Evolutionary conservation across 306 rosid species (phyloP).

Genomic region (Vachellia collinsii): DNA sequence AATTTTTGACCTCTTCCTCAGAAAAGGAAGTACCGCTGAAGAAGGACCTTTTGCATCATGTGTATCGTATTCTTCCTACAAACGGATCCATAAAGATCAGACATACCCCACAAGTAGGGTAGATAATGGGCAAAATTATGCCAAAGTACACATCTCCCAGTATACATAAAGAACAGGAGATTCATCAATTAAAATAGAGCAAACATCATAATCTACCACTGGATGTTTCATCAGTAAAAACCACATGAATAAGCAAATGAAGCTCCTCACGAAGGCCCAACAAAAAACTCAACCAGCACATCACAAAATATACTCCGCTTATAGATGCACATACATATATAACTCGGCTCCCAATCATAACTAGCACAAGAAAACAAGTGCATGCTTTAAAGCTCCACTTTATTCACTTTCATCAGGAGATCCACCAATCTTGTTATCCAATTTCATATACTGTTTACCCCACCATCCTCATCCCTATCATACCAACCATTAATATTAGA

Average conservation of each 20-base stretch:
- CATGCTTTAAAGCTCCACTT: not conserved
- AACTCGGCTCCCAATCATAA: not conserved
- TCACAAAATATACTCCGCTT: not conserved
- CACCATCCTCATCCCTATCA: not conserved
- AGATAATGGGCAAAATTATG: not conserved
- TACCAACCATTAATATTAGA: not conserved
- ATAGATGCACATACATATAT: not conserved
- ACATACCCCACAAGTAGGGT: not conserved
- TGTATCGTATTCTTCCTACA: conserved; percentile 66
- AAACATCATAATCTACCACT: not conserved
- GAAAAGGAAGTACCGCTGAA: conserved; percentile 51
- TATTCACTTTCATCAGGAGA: not conserved
- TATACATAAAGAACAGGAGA: conserved; percentile 7
- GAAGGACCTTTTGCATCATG: conserved; percentile 70
- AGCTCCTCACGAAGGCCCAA: not conserved
- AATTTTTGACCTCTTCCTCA: conserved; percentile 63
- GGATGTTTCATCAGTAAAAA: conserved; percentile 20
- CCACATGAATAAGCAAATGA: not conserved
- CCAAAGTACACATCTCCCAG: conserved; percentile 20
- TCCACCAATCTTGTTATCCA: not conserved
- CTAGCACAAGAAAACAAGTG: not conserved
- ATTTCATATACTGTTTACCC: not conserved
- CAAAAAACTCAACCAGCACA: not conserved
- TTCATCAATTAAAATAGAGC: conserved; percentile 16
- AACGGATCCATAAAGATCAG: conserved; percentile 27